Evolutionary conservation across 1,284 basidiomycete species (phyloP).

Genomic region (Mycosarcoma maydis): DNA sequence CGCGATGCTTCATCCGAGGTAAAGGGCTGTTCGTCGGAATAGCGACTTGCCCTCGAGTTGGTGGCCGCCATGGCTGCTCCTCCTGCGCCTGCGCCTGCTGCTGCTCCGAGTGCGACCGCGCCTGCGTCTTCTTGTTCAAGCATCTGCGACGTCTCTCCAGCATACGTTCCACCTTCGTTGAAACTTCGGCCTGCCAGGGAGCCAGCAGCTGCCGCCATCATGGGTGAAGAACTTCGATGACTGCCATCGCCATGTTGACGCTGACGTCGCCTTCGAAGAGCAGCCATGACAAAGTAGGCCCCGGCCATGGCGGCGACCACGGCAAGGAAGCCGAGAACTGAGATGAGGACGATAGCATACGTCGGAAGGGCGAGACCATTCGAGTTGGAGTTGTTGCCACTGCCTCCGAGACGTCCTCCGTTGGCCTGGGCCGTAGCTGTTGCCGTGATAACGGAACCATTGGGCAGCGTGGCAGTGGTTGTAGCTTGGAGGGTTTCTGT

Average conservation of each 20-base stretch:
- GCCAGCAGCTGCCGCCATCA: slow-evolving; percentile 48
- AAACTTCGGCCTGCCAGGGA: slow-evolving; percentile 29
- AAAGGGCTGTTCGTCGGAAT: slow-evolving; percentile 44
- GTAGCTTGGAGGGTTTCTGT: slow-evolving; percentile 55
- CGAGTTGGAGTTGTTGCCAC: slow-evolving; percentile 9
- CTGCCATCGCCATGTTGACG: slow-evolving; percentile 31
- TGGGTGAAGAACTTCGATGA: slow-evolving; percentile 46
- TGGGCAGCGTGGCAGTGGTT: slow-evolving; percentile 52
- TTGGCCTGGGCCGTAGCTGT: slow-evolving; percentile 59
- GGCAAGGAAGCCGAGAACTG: slow-evolving; percentile 59
- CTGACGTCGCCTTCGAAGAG: slow-evolving; percentile 38
- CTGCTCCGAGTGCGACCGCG: slow-evolving; percentile 10
- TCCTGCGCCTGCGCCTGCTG: slow-evolving; percentile 11
- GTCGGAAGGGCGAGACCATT: slow-evolving; percentile 46
- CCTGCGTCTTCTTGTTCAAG: slow-evolving; percentile 25
- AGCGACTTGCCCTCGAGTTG: slow-evolving; percentile 23
- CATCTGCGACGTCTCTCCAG: slow-evolving; percentile 42
- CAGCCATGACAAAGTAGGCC: slow-evolving; percentile 52
- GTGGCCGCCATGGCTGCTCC: slow-evolving; percentile 29
- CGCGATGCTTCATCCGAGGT: slow-evolving; percentile 56
- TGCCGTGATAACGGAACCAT: slow-evolving; percentile 53
- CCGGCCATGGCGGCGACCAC: slow-evolving; percentile 43
- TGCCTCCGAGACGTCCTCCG: slow-evolving; percentile 39
- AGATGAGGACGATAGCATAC: slow-evolving; percentile 60
- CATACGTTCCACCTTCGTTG: slow-evolving; percentile 17